phyloP scores from a whole-genome alignment of 2,329 filamentous ascomycete genomes.

The Fusarium sp. region DNA sequence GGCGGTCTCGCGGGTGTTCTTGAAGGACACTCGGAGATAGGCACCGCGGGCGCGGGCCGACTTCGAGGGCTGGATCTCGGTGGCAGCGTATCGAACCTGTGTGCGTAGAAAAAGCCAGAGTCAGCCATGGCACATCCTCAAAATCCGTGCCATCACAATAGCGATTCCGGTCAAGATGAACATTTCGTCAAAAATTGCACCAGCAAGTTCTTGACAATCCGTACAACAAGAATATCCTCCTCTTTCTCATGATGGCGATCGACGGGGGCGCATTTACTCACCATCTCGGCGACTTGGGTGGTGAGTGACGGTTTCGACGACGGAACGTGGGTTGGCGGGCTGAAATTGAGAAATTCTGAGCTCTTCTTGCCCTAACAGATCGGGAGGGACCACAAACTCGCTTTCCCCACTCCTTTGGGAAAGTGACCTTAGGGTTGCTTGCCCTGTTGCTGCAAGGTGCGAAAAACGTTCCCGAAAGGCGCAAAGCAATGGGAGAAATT shows the following conservation, averaged over 20 bases:
- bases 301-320: conserved; percentile 64
- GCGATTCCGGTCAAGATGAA: neutral
- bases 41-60: conserved; percentile 97
- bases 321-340: conserved; percentile 58
- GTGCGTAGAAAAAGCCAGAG: conserved; percentile 27
- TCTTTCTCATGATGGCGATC: conserved; percentile 36
- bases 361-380: conserved; percentile 54
- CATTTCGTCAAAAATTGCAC: conserved; percentile 21
- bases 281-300: conserved; percentile 67
- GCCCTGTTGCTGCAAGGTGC: conserved; percentile 46
- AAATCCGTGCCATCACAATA: conserved; percentile 17
- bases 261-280: conserved; percentile 54
- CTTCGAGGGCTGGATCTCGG: conserved; percentile 87
- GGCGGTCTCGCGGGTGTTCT: conserved; percentile 99
- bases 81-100: conserved; percentile 95
- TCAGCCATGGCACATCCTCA: conserved; percentile 37
- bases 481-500: conserved; percentile 22
- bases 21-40: conserved; percentile 99
- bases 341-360: conserved; percentile 61
- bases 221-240: conserved; percentile 28
- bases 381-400: conserved; percentile 54
- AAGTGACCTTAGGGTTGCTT: conserved; percentile 53
- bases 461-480: conserved; percentile 10
- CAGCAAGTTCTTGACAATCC: conserved; percentile 24
- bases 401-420: conserved; percentile 54